Evolutionary conservation across 306 rosid species (phyloP).

Genomic region (Vicia faba): DNA sequence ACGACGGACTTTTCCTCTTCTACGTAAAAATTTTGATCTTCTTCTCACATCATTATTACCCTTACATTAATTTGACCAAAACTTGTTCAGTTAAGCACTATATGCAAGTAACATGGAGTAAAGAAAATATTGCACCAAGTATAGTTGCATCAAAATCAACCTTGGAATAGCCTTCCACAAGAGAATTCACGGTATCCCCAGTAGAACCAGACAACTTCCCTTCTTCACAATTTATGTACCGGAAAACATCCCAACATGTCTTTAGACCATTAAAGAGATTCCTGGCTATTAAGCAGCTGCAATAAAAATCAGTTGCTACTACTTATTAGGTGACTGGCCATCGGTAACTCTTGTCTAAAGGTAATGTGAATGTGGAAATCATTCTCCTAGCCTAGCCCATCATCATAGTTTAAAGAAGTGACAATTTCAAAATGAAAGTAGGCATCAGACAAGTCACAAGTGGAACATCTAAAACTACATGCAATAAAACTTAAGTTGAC

Average conservation of each 20-base stretch:
- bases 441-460: constrained; percentile 19
- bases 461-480: constrained; percentile 9
- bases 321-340: constrained; percentile 29
- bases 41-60: constrained; percentile 90
- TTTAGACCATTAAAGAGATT: constrained; percentile 87
- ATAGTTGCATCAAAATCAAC: constrained; percentile 51
- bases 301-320: constrained; percentile 29
- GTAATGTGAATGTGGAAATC: constrained; percentile 20
- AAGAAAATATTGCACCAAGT: constrained; percentile 27
- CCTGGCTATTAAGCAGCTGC: constrained; percentile 93
- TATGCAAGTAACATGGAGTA: constrained; percentile 30
- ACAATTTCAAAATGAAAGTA: constrained; percentile 11
- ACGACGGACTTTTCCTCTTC: constrained; percentile 98
- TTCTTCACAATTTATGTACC: constrained; percentile 78
- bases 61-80: constrained; percentile 54
- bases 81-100: constrained; percentile 33
- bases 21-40: constrained; percentile 89
- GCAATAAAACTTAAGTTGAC: constrained; percentile 24
- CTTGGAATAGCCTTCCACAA: constrained; percentile 86
- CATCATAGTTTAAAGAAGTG: constrained; percentile 7
- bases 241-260: constrained; percentile 94
- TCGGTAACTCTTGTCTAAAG: background rate
- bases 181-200: constrained; percentile 84
- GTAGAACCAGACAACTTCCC: constrained; percentile 72
- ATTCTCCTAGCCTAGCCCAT: constrained; percentile 8